A percentile compares a stretch with the other conserved stretches of the same genome.
These are phyloP conservation scores for Abrus precatorius DNA, from an alignment of 306 rosid genomes.

Conservation along the genomic window DNA sequence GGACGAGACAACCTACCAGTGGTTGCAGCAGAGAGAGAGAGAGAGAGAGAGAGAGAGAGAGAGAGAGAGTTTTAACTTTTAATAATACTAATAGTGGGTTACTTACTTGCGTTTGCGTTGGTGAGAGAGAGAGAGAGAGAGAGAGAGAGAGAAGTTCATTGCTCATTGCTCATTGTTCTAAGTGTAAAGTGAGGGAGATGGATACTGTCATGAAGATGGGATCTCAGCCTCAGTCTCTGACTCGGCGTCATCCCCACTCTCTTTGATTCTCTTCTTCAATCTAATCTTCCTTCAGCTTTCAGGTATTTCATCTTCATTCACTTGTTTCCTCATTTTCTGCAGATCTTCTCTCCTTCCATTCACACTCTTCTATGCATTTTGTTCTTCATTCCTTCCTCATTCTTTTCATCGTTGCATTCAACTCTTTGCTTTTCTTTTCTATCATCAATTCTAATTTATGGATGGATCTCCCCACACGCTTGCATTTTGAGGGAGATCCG, in stretches of 20 bases:
- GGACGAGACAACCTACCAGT: slow-evolving; percentile 94
- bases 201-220: slow-evolving; percentile 66
- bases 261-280: slow-evolving; percentile 55
- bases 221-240: slow-evolving; percentile 71
- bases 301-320: slow-evolving; percentile 49
- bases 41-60: slow-evolving; percentile 58
- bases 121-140: slow-evolving; percentile 41
- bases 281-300: not conserved
- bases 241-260: slow-evolving; percentile 49
- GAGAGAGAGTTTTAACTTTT: slow-evolving; percentile 33
- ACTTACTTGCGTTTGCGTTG: slow-evolving; percentile 15
- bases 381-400: not conserved
- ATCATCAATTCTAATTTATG: not conserved
- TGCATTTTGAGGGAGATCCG: slow-evolving; percentile 56
- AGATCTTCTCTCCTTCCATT: slow-evolving; percentile 68
- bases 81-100: slow-evolving; percentile 12
- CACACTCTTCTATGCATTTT: slow-evolving; percentile 39
- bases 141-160: slow-evolving; percentile 10
- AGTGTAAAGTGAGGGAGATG: slow-evolving; percentile 47
- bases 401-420: slow-evolving; percentile 32
- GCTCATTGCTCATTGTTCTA: not conserved
- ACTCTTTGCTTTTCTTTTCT: not conserved
- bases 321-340: not conserved
- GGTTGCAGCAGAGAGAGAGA: slow-evolving; percentile 75
- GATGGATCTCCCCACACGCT: slow-evolving; percentile 53